Evolutionary conservation across 495 filamentous ascomycete species (phyloP).

Genomic region (Massariosphaeria phaeospora): DNA sequence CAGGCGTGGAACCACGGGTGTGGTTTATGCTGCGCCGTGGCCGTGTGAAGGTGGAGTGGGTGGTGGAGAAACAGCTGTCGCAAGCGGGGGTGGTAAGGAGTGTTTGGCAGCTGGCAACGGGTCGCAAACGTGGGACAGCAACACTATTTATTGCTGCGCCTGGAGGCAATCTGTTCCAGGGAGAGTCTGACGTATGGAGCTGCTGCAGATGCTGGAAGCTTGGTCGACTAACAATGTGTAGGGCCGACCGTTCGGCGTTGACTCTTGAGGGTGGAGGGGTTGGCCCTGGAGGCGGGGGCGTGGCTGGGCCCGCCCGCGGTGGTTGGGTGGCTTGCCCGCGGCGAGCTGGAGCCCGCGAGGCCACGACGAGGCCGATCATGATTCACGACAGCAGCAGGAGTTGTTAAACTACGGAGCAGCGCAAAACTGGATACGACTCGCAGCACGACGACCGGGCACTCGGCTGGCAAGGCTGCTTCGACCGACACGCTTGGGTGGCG

Average conservation of each 20-base stretch:
- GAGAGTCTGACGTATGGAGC: conserved; percentile 4
- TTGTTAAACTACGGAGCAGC: too few relatives aligned
- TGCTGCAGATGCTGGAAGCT: not conserved
- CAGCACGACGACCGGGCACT: too few relatives aligned
- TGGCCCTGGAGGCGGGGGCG: not conserved
- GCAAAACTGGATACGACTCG: too few relatives aligned
- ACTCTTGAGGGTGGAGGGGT: not conserved
- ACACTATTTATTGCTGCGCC: not conserved
- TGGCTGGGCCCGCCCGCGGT: not conserved
- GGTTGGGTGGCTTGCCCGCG: not conserved
- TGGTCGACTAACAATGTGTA: not conserved
- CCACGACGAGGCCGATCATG: too few relatives aligned
- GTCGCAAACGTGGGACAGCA: not conserved
- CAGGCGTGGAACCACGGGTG: not conserved
- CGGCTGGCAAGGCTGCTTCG: too few relatives aligned
- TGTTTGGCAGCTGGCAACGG: not conserved
- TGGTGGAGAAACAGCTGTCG: not conserved
- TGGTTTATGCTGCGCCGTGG: not conserved
- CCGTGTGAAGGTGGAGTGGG: not conserved
- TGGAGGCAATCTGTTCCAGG: not conserved
- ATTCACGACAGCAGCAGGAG: too few relatives aligned
- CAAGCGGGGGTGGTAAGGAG: too few relatives aligned
- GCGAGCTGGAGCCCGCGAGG: too few relatives aligned
- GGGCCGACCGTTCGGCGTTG: too few relatives aligned
- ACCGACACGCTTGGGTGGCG: too few relatives aligned